Base-by-base conservation (phyloP, 1,284 basidiomycete species). In the Ganoderma multipileum region DNA sequence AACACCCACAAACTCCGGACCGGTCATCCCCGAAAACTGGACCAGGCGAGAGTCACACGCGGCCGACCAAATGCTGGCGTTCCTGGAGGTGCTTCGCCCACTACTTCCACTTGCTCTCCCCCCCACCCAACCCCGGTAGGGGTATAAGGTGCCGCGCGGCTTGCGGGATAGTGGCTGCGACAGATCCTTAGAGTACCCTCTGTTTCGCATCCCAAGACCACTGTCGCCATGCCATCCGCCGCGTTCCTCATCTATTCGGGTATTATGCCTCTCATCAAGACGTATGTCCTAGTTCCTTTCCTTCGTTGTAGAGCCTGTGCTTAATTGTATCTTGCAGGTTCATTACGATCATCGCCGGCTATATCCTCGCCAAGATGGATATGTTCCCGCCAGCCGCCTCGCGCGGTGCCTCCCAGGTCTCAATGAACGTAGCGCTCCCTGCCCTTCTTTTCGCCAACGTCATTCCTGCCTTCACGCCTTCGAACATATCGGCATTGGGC, bases 341-440 rank as follows among this genome's bases (percentile, higher is more conserved):
- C 73, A 68, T 81, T 26, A 77, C 79, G 9, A 82, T 82, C 47
- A 69, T 79, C 52, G 76, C 79, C 16, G 82, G 82, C 12, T 83
- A 77, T 67, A 66, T 78, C 23, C 63, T 82, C 33, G 78, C 79
- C 18, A 73, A 72, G 38, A 78, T 73, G 70, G 81, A 76, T 28
- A 65, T 81, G 9, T 83, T 82, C 61, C 78, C 80, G 0, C 71
- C 77, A 12, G 77, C 79, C 9, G 82, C 81, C 2, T 77, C 80
- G 7, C 74, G 77, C 38, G 81, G 82, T 2, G 78, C 81, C 4
- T 82, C 82, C 6, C 79, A 81, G 62, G 75, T 83, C 38, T 76
- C 79, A 18, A 81, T 83, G 80, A 82, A 81, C 72, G 67, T 83
- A 14, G 78, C 81, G 20, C 72, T 83, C 6, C 82, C 82, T n/a